Evolutionary conservation across 2,329 filamentous ascomycete species (phyloP).

Genomic region (Penicillium sp.): DNA sequence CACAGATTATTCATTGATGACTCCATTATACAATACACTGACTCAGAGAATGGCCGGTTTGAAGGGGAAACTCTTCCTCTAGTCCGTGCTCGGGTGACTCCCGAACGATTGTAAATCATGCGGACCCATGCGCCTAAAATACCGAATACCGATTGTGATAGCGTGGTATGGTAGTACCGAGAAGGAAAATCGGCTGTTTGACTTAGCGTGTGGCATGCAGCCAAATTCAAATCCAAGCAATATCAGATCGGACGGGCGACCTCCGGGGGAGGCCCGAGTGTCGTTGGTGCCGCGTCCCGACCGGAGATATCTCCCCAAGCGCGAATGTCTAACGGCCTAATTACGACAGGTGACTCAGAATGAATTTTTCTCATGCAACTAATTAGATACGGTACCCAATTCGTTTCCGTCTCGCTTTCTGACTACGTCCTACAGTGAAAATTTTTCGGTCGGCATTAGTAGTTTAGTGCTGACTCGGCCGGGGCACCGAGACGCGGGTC

Average conservation of each 20-base stretch:
- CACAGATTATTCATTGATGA: background rate
- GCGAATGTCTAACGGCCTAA: background rate
- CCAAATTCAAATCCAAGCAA: background rate
- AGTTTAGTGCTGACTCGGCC: conserved; percentile 1
- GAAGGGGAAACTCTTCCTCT: background rate
- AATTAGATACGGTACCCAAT: background rate
- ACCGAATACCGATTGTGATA: background rate
- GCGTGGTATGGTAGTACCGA: background rate
- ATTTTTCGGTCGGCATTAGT: background rate
- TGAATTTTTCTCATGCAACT: background rate
- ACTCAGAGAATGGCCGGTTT: background rate
- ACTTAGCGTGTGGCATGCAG: background rate
- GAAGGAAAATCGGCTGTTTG: background rate
- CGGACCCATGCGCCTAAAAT: background rate
- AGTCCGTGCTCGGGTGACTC: background rate
- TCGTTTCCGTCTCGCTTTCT: background rate
- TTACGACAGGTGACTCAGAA: background rate
- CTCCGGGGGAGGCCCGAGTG: conserved; percentile 7
- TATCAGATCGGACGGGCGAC: conserved; percentile 3
- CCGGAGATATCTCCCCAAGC: conserved; percentile 1
- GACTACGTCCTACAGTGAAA: background rate
- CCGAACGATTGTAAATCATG: background rate
- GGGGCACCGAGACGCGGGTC: conserved; percentile 13
- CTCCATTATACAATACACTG: background rate
- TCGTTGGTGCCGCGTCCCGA: background rate